phyloP scores from a whole-genome alignment of 139 green algal species.

The Pleodorina starrii region DNA sequence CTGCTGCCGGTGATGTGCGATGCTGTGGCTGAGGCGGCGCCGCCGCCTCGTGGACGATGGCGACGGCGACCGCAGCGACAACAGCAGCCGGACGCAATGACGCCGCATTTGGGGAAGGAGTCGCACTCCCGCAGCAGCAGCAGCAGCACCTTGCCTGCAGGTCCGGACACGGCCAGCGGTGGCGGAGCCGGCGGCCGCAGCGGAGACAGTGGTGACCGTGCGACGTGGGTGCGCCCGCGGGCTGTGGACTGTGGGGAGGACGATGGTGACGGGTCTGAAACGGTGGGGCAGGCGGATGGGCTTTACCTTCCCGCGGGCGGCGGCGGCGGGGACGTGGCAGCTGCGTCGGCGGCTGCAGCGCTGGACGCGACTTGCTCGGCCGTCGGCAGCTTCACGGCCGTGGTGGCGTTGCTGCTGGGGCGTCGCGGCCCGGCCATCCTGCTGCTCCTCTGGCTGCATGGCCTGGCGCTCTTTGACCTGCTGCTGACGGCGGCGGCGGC shows the following conservation, averaged over 20 bases:
- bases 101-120: background rate
- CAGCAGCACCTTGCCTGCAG: background rate
- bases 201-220: no score
- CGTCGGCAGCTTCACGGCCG: conserved; percentile 7
- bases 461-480: conserved; percentile 29
- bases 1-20: no score
- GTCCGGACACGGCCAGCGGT: background rate
- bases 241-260: no score
- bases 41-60: no score
- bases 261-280: no score
- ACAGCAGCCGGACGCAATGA: background rate
- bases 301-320: background rate
- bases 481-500: background rate
- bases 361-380: background rate
- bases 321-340: no score
- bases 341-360: background rate
- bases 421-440: conserved; percentile 56
- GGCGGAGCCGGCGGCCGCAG: background rate
- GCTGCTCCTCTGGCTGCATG: conserved; percentile 57
- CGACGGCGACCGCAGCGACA: conserved; percentile 12
- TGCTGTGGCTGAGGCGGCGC: background rate
- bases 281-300: no score
- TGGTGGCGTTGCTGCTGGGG: conserved; percentile 64
- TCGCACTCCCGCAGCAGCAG: background rate
- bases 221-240: no score